Percentiles rank a stretch among this genome's conserved stretches.
Evolutionary conservation across 768 basidiomycete species (phyloP).

Genomic region (Rickenella mellea): DNA sequence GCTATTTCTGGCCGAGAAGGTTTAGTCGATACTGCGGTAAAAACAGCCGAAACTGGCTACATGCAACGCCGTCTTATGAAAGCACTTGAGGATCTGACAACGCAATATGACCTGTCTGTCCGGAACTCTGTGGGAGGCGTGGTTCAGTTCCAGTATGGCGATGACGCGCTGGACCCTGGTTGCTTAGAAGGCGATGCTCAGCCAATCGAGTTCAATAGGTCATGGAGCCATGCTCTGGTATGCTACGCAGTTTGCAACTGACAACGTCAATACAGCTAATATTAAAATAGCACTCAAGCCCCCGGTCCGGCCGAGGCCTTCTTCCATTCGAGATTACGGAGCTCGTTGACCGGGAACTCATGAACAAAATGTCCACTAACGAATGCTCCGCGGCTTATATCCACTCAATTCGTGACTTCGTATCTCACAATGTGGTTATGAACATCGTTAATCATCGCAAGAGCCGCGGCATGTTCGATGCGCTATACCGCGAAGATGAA

Average conservation of each 20-base stretch:
- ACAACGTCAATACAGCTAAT: background rate
- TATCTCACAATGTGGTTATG: constrained; percentile 54
- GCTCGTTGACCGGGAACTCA: constrained; percentile 55
- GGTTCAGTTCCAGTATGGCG: constrained; percentile 95
- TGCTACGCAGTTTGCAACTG: constrained; percentile 11
- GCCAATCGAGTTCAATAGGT: constrained; percentile 82
- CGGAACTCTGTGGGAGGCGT: constrained; percentile 91
- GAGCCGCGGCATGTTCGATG: constrained; percentile 76
- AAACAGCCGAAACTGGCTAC: constrained; percentile 99
- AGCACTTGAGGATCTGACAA: constrained; percentile 92
- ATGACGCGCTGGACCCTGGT: constrained; percentile 95
- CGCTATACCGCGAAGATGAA: constrained; percentile 60
- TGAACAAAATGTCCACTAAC: constrained; percentile 44
- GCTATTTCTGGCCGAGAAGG: constrained; percentile 98
- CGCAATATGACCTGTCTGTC: constrained; percentile 93
- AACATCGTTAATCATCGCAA: constrained; percentile 59
- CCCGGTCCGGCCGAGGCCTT: constrained; percentile 51
- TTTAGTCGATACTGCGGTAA: constrained; percentile 98
- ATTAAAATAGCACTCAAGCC: constrained; percentile 46
- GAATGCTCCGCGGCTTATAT: constrained; percentile 70
- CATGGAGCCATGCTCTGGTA: constrained; percentile 80
- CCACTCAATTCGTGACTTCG: constrained; percentile 58
- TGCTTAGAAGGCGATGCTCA: constrained; percentile 93
- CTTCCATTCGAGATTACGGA: constrained; percentile 83
- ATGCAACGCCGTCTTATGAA: constrained; percentile 99